Evolutionary conservation across 2,329 filamentous ascomycete species (phyloP).

Genomic region (Conoideocrella luteorostrata): DNA sequence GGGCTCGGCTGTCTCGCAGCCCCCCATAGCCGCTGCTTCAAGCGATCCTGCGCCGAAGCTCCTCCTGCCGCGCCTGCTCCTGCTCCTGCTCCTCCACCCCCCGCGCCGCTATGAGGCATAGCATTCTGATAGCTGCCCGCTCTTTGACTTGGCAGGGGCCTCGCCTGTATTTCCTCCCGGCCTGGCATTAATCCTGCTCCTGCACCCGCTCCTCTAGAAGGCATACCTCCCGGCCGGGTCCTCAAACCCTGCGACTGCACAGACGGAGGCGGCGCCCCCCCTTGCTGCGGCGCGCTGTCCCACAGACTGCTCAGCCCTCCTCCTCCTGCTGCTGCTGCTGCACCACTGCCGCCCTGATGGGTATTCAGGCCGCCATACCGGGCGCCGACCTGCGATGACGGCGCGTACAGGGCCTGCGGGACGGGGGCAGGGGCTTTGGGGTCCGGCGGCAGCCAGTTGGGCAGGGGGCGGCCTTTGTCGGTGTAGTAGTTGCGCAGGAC

Average conservation of each 20-base stretch:
- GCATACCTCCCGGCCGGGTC: slow-evolving; percentile 31
- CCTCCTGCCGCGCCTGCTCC: slow-evolving; percentile 13
- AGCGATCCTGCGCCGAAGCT: slow-evolving; percentile 69
- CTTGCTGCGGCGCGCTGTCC: slow-evolving; percentile 41
- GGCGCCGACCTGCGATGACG: slow-evolving; percentile 38
- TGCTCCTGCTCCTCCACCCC: slow-evolving; percentile 1
- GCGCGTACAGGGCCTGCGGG: slow-evolving; percentile 44
- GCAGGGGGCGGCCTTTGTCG: slow-evolving; percentile 77
- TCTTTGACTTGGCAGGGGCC: slow-evolving; percentile 66
- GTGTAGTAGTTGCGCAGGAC: slow-evolving; percentile 89
- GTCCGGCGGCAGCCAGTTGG: slow-evolving; percentile 82
- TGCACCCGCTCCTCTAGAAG: too few relatives aligned
- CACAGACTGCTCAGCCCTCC: slow-evolving; percentile 50
- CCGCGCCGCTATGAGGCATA: too few relatives aligned
- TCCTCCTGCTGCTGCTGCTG: slow-evolving; percentile 13
- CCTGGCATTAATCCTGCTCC: neutral
- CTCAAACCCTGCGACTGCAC: slow-evolving; percentile 38
- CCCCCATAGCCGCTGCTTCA: slow-evolving; percentile 74
- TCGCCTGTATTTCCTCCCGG: slow-evolving; percentile 35
- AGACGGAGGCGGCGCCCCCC: too few relatives aligned
- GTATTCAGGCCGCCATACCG: slow-evolving; percentile 44
- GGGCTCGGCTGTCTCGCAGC: slow-evolving; percentile 52
- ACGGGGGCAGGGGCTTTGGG: slow-evolving; percentile 61
- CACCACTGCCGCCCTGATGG: slow-evolving; percentile 13
- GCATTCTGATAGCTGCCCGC: slow-evolving; percentile 66